These are phyloP conservation scores for Chondrus crispus DNA, from an alignment of 23 red algal genomes.

Conservation along the genomic window DNA sequence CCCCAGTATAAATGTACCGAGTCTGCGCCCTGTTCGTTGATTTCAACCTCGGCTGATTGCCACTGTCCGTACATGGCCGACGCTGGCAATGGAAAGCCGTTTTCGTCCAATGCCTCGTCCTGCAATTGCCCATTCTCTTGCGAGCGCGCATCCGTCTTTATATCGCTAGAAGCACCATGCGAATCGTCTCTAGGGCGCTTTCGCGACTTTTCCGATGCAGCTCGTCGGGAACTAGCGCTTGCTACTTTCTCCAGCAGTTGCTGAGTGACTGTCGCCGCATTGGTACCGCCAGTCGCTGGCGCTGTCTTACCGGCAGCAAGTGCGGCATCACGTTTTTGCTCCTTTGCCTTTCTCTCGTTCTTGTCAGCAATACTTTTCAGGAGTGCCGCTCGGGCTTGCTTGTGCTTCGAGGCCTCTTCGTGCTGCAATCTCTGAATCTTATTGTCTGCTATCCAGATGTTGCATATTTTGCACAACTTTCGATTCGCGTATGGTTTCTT, in stretches of 20 bases:
- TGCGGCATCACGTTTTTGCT: neutral
- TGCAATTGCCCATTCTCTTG: neutral
- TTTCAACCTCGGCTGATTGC: conserved; percentile 11
- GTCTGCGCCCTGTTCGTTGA: neutral
- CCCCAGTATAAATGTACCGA: neutral
- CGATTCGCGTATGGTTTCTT: neutral
- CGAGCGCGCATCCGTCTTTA: neutral
- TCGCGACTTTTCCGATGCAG: neutral
- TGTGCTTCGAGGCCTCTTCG: conserved; percentile 31
- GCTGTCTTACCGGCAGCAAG: neutral
- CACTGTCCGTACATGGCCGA: neutral
- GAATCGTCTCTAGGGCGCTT: neutral
- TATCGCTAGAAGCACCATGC: neutral
- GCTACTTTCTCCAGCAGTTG: conserved; percentile 28
- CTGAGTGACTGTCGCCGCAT: neutral
- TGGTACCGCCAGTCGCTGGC: neutral
- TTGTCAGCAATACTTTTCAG: conserved; percentile 18
- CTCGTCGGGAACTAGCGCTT: neutral
- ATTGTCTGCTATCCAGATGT: conserved; percentile 59
- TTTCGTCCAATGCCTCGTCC: neutral
- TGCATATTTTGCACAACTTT: conserved; percentile 45
- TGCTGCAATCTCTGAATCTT: conserved; percentile 41
- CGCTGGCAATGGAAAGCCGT: neutral
- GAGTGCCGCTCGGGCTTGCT: neutral
- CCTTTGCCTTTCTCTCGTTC: conserved; percentile 32